These are phyloP conservation scores for Paramyrothecium sp. DNA, from an alignment of 2,329 filamentous ascomycete genomes.

Conservation along the genomic window DNA sequence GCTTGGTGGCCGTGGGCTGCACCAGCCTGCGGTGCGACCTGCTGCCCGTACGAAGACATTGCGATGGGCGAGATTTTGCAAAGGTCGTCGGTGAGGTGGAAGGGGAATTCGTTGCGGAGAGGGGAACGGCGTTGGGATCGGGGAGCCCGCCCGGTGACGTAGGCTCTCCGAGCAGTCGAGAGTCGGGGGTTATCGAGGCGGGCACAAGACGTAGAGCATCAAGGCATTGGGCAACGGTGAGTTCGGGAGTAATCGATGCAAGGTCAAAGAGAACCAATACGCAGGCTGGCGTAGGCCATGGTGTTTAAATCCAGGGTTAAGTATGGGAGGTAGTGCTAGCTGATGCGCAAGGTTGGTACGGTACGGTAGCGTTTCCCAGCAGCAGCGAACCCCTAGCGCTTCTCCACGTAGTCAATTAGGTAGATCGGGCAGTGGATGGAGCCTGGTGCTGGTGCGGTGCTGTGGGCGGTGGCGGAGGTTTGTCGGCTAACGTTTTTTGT, in stretches of 20 bases:
- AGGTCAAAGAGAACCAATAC: conserved; percentile 18
- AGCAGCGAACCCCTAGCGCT: background rate
- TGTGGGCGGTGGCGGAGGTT: conserved; percentile 13
- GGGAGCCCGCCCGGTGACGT: conserved; percentile 6
- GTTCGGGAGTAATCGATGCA: conserved; percentile 5
- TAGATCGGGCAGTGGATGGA: no score
- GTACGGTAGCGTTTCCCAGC: no score
- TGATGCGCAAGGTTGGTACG: background rate
- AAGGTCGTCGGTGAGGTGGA: conserved; percentile 2
- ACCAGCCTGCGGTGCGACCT: conserved; percentile 23
- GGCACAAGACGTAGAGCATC: conserved; percentile 7
- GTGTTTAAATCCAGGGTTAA: conserved; percentile 17
- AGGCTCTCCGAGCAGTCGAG: conserved; percentile 8
- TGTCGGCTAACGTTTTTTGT: conserved; percentile 17
- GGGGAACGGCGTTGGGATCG: conserved; percentile 10
- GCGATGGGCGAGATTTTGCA: conserved; percentile 6
- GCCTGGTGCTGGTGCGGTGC: no score
- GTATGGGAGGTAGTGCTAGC: no score
- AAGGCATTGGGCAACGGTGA: conserved; percentile 15
- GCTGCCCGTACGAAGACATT: conserved; percentile 37
- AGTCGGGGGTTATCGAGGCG: conserved; percentile 3
- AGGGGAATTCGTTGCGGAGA: conserved; percentile 13
- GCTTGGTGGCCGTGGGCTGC: conserved; percentile 37
- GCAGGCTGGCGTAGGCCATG: conserved; percentile 14
- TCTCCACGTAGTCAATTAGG: background rate